Conservation (phyloP, 441 rosid species). For the Erodium chrysanthum region DNA sequence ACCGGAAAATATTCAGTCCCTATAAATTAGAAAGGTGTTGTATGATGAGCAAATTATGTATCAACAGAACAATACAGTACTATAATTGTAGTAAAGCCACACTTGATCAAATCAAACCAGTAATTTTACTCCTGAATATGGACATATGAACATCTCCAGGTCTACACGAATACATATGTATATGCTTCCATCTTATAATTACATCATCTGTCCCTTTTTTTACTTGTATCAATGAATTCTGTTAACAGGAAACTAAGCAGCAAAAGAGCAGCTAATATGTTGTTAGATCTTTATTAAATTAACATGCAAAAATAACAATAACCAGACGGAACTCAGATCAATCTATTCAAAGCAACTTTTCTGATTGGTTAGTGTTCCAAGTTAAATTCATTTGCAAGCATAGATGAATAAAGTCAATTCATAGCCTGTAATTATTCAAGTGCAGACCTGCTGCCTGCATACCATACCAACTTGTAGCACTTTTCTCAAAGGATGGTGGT, state of each 20-base stretch:
- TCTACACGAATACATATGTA: too few species aligned
- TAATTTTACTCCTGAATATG: too few species aligned
- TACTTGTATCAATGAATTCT: too few species aligned
- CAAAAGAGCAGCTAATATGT: not conserved
- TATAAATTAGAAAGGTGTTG: conserved; percentile 21
- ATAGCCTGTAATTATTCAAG: not conserved
- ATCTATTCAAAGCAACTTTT: not conserved
- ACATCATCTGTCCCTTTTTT: too few species aligned
- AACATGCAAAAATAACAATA: not conserved
- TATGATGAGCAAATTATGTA: not conserved
- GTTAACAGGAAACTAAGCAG: not conserved
- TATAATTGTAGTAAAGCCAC: too few species aligned
- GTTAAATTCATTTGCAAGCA: not conserved
- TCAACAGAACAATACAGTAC: conserved; percentile 3
- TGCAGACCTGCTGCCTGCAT: too few species aligned
- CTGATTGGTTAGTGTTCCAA: not conserved
- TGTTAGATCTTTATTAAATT: not conserved
- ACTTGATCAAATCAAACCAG: too few species aligned
- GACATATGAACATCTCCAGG: too few species aligned
- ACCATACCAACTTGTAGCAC: too few species aligned
- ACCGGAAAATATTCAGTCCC: conserved; percentile 89
- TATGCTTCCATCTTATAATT: too few species aligned
- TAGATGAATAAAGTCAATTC: not conserved
- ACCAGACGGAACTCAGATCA: not conserved
- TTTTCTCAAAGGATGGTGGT: too few species aligned